These are phyloP conservation scores for Huntiella bhutanensis DNA, from an alignment of 2,329 filamentous ascomycete species.

Conservation along the genomic window DNA sequence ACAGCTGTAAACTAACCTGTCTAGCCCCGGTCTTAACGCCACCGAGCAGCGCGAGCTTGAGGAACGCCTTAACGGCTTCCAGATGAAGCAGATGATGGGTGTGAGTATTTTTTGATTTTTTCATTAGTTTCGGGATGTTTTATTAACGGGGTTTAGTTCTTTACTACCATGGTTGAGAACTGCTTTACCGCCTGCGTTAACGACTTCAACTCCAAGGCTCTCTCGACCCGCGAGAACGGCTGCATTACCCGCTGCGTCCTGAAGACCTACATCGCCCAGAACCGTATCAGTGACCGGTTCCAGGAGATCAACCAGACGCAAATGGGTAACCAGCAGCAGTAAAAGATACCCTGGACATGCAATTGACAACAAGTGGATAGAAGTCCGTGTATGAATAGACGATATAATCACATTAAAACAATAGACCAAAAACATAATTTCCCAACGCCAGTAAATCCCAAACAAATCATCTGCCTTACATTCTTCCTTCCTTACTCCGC, in stretches of 20 bases:
- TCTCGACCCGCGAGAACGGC: conserved; percentile 70
- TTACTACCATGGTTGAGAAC: conserved; percentile 53
- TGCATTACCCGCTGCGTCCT: conserved; percentile 91
- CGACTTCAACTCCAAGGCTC: conserved; percentile 94
- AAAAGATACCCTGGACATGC: neutral
- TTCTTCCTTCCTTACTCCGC: conserved; percentile 21
- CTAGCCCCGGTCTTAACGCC: conserved; percentile 13
- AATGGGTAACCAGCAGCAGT: conserved; percentile 26
- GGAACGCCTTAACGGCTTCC: conserved; percentile 86
- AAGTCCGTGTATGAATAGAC: neutral
- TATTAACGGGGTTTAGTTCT: conserved; percentile 25
- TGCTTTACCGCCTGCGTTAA: conserved; percentile 97
- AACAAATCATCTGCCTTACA: neutral
- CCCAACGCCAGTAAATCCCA: conserved; percentile 1
- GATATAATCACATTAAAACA: neutral
- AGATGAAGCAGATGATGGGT: conserved; percentile 97
- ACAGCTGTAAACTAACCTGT: neutral
- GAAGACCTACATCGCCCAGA: conserved; percentile 84
- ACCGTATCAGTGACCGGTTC: conserved; percentile 83
- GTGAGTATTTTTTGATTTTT: conserved; percentile 33
- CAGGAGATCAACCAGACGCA: conserved; percentile 46
- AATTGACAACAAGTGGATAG: neutral
- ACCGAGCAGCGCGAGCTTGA: conserved; percentile 85
- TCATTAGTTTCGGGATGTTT: neutral
- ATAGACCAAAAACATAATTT: conserved; percentile 1